Conservation (phyloP, 2,329 filamentous ascomycete genomes). For the Dothideomycetes sp. region DNA sequence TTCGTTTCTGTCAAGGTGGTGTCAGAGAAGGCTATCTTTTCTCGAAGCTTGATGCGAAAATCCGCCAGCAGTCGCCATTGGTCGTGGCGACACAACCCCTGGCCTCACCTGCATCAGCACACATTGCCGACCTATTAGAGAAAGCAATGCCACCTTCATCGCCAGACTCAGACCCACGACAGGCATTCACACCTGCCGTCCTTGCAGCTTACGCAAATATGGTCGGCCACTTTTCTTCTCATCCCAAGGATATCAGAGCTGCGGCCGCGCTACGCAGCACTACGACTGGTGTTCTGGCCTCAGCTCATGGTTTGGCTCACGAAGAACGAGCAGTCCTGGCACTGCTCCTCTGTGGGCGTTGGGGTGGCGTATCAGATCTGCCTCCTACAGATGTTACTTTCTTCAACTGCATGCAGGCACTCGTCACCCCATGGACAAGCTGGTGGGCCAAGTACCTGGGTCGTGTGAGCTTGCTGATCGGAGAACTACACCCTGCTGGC, state of each 20-base stretch:
- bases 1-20: slow-evolving; percentile 79
- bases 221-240: slow-evolving; percentile 40
- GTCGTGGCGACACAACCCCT: slow-evolving; percentile 50
- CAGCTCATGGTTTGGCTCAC: slow-evolving; percentile 66
- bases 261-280: slow-evolving; percentile 64
- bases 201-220: slow-evolving; percentile 51
- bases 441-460: slow-evolving; percentile 62
- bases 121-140: slow-evolving; percentile 41
- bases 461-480: slow-evolving; percentile 48
- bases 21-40: slow-evolving; percentile 78
- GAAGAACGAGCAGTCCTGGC: slow-evolving; percentile 60
- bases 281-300: slow-evolving; percentile 57
- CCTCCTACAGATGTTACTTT: slow-evolving; percentile 49
- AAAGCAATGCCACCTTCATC: slow-evolving; percentile 34
- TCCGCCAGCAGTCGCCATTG: slow-evolving; percentile 60
- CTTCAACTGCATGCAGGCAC: slow-evolving; percentile 42
- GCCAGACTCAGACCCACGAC: slow-evolving; percentile 22
- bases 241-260: slow-evolving; percentile 43
- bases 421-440: slow-evolving; percentile 45
- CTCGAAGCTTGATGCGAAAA: slow-evolving; percentile 51
- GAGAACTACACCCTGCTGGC: slow-evolving; percentile 53
- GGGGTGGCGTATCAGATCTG: slow-evolving; percentile 51
- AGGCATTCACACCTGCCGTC: slow-evolving; percentile 36
- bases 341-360: slow-evolving; percentile 63
- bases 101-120: slow-evolving; percentile 32